A percentile compares a stretch with the other conserved stretches of the same genome.
Evolutionary conservation across 2,329 filamentous ascomycete genomes (phyloP).

Genomic region (Ophiostoma angusticollis): DNA sequence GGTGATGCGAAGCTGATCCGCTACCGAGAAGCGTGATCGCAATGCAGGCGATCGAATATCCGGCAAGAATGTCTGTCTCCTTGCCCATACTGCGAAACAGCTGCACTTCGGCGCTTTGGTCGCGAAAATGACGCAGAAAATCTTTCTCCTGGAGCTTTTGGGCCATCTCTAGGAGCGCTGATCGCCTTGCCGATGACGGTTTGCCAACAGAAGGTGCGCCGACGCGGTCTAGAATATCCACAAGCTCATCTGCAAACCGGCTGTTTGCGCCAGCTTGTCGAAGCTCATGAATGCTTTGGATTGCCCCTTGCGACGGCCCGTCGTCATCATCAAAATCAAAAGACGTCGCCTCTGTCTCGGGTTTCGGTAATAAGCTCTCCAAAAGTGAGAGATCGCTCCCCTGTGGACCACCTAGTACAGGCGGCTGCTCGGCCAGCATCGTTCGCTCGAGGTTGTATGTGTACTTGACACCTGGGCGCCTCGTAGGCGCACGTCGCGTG

Average conservation of each 20-base stretch:
- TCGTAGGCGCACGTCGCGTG: constrained; percentile 13
- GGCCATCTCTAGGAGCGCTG: constrained; percentile 46
- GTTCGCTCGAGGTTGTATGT: constrained; percentile 27
- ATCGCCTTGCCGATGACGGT: constrained; percentile 39
- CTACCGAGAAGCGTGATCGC: constrained; percentile 49
- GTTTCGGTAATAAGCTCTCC: constrained; percentile 17
- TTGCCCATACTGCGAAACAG: constrained; percentile 50
- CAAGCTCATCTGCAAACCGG: constrained; percentile 52
- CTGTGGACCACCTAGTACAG: constrained; percentile 10
- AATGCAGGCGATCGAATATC: constrained; percentile 52
- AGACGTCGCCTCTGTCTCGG: constrained; percentile 13
- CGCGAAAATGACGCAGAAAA: constrained; percentile 58
- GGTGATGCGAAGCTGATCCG: constrained; percentile 42
- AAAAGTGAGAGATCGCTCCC: constrained; percentile 16
- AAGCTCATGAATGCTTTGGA: constrained; percentile 52
- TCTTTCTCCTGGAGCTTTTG: constrained; percentile 47
- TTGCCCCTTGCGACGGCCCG: constrained; percentile 33
- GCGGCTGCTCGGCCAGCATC: constrained; percentile 23
- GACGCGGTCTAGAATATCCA: constrained; percentile 49
- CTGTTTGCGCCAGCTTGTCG: constrained; percentile 54
- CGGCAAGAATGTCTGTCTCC: constrained; percentile 47
- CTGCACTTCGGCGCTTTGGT: constrained; percentile 57
- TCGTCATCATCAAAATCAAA: constrained; percentile 32
- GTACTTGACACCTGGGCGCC: constrained; percentile 23
- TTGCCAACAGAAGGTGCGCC: constrained; percentile 32